Percentiles rank a stretch among this genome's conserved stretches.
Evolutionary conservation across 148 eudicot genomes (phyloP).

Genomic region (Suaeda aralocaspica): DNA sequence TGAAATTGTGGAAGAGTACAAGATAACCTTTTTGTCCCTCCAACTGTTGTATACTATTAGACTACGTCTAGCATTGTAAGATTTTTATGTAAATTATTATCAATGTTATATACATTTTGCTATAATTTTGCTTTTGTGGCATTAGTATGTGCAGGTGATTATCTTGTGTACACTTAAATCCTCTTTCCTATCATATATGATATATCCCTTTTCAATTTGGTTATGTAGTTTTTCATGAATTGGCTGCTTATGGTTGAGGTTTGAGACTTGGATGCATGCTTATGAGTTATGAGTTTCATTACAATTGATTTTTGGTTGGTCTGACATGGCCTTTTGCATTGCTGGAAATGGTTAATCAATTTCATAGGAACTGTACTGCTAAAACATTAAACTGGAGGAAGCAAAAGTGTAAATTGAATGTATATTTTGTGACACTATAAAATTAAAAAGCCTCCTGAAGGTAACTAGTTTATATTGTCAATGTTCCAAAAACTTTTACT

Average conservation of each 20-base stretch:
- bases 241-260: neutral
- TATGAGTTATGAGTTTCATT: neutral
- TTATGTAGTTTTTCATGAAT: neutral
- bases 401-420: neutral
- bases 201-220: neutral
- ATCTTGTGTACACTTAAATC: neutral
- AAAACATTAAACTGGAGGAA: neutral
- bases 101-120: slow-evolving; percentile 4
- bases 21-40: slow-evolving; percentile 12
- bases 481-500: neutral
- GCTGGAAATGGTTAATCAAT: neutral
- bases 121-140: neutral
- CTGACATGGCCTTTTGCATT: neutral
- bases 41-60: slow-evolving; percentile 29
- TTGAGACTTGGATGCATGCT: slow-evolving; percentile 5
- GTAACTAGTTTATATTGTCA: neutral
- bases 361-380: neutral
- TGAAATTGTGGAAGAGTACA: slow-evolving; percentile 17
- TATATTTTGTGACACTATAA: neutral
- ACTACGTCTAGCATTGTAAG: slow-evolving; percentile 9
- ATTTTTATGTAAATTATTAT: slow-evolving; percentile 4
- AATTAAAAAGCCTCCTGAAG: neutral
- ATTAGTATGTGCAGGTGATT: no score
- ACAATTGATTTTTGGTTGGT: neutral
- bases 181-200: neutral